These are phyloP conservation scores for Cucurbita pepo DNA, from an alignment of 306 rosid species.

Conservation along the genomic window DNA sequence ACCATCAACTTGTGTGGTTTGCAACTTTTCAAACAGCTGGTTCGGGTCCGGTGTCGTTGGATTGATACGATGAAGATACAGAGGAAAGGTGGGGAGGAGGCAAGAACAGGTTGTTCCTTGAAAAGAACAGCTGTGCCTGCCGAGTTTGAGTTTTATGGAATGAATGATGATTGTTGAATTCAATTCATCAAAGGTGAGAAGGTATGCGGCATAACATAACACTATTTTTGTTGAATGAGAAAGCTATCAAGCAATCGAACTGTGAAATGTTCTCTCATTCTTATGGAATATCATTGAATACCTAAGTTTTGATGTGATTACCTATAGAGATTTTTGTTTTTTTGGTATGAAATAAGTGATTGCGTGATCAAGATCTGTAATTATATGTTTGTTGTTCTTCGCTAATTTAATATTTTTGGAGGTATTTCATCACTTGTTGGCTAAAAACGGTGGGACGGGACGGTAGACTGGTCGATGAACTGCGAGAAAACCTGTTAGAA, in stretches of 20 bases:
- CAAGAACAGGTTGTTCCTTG: background rate
- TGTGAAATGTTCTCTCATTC: background rate
- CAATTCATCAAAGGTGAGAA: background rate
- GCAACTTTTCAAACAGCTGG: background rate
- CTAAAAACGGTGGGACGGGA: too few relatives aligned
- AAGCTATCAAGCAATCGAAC: background rate
- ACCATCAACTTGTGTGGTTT: background rate
- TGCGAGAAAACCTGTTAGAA: too few relatives aligned
- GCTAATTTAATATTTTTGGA: background rate
- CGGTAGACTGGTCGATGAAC: too few relatives aligned
- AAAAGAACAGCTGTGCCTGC: background rate
- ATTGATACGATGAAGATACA: background rate
- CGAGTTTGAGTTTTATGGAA: background rate
- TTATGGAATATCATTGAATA: background rate
- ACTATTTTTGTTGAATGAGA: background rate
- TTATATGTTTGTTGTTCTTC: background rate
- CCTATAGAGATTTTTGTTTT: background rate
- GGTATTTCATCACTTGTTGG: background rate
- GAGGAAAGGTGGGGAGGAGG: background rate
- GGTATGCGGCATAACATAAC: background rate
- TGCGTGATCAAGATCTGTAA: background rate
- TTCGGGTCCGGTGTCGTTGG: background rate
- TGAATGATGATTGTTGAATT: background rate
- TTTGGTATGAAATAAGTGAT: background rate
- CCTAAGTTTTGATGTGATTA: background rate